Conservation (phyloP, 1,284 basidiomycete genomes). For the Ceratobasidium sp. region DNA sequence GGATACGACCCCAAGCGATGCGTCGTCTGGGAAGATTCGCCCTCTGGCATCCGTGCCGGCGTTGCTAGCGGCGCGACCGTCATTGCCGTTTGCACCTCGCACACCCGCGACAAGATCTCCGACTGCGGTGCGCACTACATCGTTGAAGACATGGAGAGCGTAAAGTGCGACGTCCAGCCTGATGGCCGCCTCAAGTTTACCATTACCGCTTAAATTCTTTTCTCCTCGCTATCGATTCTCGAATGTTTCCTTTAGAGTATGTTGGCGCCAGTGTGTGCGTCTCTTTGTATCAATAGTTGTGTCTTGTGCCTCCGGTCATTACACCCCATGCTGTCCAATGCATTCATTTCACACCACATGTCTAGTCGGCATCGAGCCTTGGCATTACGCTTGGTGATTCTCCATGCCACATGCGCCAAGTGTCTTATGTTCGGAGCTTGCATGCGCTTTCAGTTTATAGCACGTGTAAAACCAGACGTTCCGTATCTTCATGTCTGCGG, state of each 20-base stretch:
- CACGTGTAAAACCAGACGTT: neutral
- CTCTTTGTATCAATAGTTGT: slow-evolving; percentile 26
- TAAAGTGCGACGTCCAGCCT: slow-evolving; percentile 52
- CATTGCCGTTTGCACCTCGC: slow-evolving; percentile 72
- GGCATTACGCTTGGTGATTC: too few relatives aligned
- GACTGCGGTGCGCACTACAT: slow-evolving; percentile 72
- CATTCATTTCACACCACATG: too few relatives aligned
- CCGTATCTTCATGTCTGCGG: too few relatives aligned
- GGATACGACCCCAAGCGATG: slow-evolving; percentile 54
- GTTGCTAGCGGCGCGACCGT: slow-evolving; percentile 75
- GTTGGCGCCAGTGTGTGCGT: neutral
- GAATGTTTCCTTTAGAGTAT: slow-evolving; percentile 6
- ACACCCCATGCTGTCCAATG: neutral
- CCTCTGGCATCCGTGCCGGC: slow-evolving; percentile 74
- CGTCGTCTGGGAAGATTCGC: slow-evolving; percentile 79
- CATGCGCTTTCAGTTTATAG: neutral
- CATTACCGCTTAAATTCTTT: slow-evolving; percentile 31
- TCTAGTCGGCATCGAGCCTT: too few relatives aligned
- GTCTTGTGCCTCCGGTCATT: neutral
- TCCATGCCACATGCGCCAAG: neutral
- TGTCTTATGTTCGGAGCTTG: neutral
- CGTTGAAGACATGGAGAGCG: slow-evolving; percentile 65
- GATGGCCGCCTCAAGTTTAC: slow-evolving; percentile 46
- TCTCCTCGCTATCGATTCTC: slow-evolving; percentile 3
- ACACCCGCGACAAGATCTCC: slow-evolving; percentile 60